Evolutionary conservation across 495 filamentous ascomycete genomes (phyloP).

Genomic region (Neurospora sp.): DNA sequence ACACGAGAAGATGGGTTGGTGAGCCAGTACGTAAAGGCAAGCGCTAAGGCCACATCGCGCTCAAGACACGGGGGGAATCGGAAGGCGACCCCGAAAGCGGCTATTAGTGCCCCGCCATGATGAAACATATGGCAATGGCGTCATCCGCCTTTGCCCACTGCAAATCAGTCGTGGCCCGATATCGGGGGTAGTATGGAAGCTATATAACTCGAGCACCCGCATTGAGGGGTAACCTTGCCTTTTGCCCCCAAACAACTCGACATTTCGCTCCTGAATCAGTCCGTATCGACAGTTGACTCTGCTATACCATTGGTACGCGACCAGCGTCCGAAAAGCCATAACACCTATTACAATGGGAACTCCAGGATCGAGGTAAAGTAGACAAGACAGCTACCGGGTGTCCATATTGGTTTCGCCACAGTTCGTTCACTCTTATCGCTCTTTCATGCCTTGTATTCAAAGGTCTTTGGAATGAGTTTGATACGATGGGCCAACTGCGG

Average conservation of each 20-base stretch:
- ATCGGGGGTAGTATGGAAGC: background rate
- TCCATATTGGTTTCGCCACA: background rate
- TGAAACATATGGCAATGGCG: background rate
- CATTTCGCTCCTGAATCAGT: background rate
- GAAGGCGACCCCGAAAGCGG: background rate
- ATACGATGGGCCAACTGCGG: background rate
- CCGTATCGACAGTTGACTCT: background rate
- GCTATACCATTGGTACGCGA: background rate
- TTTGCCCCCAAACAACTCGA: background rate
- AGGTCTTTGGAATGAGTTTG: background rate
- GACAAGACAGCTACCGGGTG: background rate
- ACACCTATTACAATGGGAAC: background rate
- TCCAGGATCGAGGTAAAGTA: background rate
- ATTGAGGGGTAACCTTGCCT: background rate
- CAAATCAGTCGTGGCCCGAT: background rate
- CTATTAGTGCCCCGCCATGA: background rate
- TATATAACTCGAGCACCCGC: background rate
- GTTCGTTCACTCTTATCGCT: background rate
- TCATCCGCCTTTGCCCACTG: background rate
- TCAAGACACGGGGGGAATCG: background rate
- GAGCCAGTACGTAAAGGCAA: background rate
- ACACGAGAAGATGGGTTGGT: background rate
- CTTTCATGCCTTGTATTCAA: background rate
- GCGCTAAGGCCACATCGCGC: background rate
- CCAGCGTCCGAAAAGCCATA: background rate